Conservation (phyloP, 176 grass and related monocot species). For the Paspalum notatum region DNA sequence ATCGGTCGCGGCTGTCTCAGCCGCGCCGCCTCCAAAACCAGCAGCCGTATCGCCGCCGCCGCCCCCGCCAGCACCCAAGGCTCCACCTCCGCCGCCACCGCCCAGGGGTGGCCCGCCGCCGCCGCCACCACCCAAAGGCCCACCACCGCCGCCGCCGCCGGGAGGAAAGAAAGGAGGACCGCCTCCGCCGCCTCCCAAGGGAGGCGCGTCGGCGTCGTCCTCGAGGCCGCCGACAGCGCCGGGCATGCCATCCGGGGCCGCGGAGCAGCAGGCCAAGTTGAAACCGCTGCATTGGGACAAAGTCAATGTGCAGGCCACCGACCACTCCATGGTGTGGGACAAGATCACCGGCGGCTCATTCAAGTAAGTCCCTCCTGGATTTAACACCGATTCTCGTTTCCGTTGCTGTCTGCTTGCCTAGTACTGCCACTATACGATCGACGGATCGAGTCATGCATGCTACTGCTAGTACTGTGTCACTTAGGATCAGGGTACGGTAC, state of each 20-base stretch:
- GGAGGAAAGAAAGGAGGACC: constrained; percentile 58
- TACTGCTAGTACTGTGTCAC: not conserved
- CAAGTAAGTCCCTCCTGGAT: constrained; percentile 66
- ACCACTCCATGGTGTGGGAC: constrained; percentile 99
- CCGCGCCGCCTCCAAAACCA: constrained; percentile 36
- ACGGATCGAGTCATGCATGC: constrained; percentile 14
- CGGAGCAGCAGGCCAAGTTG: constrained; percentile 58
- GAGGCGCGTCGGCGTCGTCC: constrained; percentile 42
- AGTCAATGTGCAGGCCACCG: constrained; percentile 63
- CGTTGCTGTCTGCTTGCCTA: not conserved
- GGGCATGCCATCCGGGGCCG: constrained; percentile 29
- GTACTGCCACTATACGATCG: not conserved
- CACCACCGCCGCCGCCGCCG: constrained; percentile 50
- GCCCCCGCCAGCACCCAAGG: constrained; percentile 43
- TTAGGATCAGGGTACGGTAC: not conserved
- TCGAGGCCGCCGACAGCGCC: constrained; percentile 67
- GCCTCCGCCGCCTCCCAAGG: constrained; percentile 60
- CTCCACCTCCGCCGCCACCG: constrained; percentile 35
- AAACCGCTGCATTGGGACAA: constrained; percentile 99
- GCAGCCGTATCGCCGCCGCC: constrained; percentile 40
- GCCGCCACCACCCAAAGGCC: constrained; percentile 52
- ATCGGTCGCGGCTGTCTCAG: not conserved
- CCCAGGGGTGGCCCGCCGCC: constrained; percentile 48
- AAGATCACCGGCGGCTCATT: constrained; percentile 88
- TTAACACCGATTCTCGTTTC: constrained; percentile 19